These are phyloP conservation scores for Entomortierella lignicola DNA, from an alignment of 192 early-diverging fungal species.

Conservation along the genomic window DNA sequence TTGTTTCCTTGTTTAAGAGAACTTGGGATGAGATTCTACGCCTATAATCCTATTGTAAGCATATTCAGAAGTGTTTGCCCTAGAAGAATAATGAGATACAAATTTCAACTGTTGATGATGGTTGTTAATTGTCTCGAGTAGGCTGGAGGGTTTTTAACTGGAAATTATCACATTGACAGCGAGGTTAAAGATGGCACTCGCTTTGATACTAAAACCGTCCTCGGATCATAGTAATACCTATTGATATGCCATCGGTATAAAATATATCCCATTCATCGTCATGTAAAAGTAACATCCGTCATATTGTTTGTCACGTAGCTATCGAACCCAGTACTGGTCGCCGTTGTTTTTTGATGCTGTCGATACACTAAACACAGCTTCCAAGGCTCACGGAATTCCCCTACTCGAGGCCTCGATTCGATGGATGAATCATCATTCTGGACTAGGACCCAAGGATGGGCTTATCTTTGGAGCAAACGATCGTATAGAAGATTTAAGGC, in stretches of 20 bases:
- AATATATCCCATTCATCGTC: too few species aligned
- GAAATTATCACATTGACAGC: slow-evolving; percentile 21
- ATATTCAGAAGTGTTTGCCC: too few species aligned
- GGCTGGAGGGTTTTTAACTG: slow-evolving; percentile 35
- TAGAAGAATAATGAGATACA: too few species aligned
- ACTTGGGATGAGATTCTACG: slow-evolving; percentile 26
- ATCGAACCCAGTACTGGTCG: slow-evolving; percentile 31
- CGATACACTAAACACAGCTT: background rate
- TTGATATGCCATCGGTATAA: too few species aligned
- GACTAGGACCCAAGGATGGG: slow-evolving; percentile 18
- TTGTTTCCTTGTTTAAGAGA: slow-evolving; percentile 30
- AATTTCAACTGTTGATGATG: too few species aligned
- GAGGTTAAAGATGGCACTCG: slow-evolving; percentile 14
- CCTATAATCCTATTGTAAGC: slow-evolving; percentile 28
- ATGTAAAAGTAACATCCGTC: too few species aligned
- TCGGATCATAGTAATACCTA: slow-evolving; percentile 34
- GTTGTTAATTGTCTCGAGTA: background rate
- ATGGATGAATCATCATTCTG: slow-evolving; percentile 43
- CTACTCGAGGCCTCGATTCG: slow-evolving; percentile 34
- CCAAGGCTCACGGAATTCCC: background rate
- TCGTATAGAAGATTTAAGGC: slow-evolving; percentile 7
- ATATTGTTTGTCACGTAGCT: slow-evolving; percentile 8
- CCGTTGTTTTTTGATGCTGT: slow-evolving; percentile 34
- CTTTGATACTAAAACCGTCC: slow-evolving; percentile 30
- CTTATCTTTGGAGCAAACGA: slow-evolving; percentile 33